Conservation (phyloP, 495 filamentous ascomycete species). For the Lentithecium fluviatile region DNA sequence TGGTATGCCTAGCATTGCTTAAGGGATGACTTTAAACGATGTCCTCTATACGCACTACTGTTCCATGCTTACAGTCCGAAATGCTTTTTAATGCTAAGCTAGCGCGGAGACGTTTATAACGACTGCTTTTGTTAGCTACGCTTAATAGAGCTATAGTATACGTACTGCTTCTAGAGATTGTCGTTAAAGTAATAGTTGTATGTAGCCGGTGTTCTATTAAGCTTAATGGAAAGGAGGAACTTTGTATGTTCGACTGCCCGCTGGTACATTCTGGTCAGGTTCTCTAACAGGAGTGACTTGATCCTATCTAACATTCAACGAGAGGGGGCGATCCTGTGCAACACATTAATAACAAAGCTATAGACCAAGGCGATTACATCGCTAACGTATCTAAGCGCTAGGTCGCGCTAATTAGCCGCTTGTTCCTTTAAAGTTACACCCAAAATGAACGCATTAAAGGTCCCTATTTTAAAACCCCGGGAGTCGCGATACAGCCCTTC, state of each 20-base stretch:
- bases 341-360: conserved; percentile 46
- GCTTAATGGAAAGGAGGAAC: conserved; percentile 54
- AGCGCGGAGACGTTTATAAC: not conserved
- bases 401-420: conserved; percentile 52
- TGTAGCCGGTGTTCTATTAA: conserved; percentile 48
- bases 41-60: conserved; percentile 35
- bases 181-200: conserved; percentile 56
- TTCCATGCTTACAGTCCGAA: conserved; percentile 16
- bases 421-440: conserved; percentile 52
- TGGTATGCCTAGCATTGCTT: conserved; percentile 50
- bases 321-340: conserved; percentile 47
- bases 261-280: conserved; percentile 48
- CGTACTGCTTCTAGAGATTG: conserved; percentile 48
- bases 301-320: conserved; percentile 44
- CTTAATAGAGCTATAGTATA: not conserved
- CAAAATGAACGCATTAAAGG: conserved; percentile 46
- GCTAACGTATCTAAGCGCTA: conserved; percentile 52
- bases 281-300: conserved; percentile 46
- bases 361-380: conserved; percentile 50
- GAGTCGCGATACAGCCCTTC: conserved; percentile 5
- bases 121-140: not conserved
- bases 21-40: conserved; percentile 39
- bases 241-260: conserved; percentile 46
- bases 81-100: not conserved
- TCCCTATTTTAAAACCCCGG: conserved; percentile 31